These are phyloP conservation scores for Vitellaria paradoxa DNA, from an alignment of 179 eudicot genomes.

Conservation along the genomic window DNA sequence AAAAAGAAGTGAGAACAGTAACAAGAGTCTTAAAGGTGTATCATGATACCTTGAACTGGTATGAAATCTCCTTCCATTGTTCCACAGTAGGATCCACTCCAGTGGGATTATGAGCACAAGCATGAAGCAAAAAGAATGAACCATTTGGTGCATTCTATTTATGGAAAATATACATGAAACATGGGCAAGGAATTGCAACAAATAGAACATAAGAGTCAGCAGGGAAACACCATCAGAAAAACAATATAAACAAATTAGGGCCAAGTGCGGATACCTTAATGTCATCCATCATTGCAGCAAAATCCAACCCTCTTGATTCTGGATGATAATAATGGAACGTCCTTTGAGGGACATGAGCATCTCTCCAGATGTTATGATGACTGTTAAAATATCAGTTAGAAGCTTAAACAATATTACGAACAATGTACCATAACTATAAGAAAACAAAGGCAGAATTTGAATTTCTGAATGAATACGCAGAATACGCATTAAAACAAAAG, in stretches of 20 bases:
- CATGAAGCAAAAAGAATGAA: slow-evolving; percentile 94
- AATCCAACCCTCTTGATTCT: slow-evolving; percentile 81
- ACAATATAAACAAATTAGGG: not conserved
- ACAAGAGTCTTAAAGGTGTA: not conserved
- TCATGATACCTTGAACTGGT: slow-evolving; percentile 63
- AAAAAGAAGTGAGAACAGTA: slow-evolving; percentile 10
- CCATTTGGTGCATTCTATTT: slow-evolving; percentile 91
- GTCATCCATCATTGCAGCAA: slow-evolving; percentile 78
- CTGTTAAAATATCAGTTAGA: slow-evolving; percentile 34
- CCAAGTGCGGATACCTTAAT: slow-evolving; percentile 51
- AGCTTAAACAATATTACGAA: not conserved
- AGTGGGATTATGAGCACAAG: slow-evolving; percentile 99
- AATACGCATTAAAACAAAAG: not conserved
- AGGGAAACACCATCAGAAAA: not conserved
- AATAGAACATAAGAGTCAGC: not conserved
- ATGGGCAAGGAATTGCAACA: slow-evolving; percentile 9
- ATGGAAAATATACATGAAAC: not conserved
- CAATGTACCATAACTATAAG: not conserved
- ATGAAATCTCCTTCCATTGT: slow-evolving; percentile 92
- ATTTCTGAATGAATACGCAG: not conserved
- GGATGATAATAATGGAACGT: slow-evolving; percentile 87
- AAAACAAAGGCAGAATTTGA: not conserved
- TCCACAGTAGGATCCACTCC: slow-evolving; percentile 98
- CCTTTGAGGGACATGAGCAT: slow-evolving; percentile 75
- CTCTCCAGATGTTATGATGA: slow-evolving; percentile 99